Evolutionary conservation across 768 basidiomycete species (phyloP).

Genomic region (Boletus speciosus): DNA sequence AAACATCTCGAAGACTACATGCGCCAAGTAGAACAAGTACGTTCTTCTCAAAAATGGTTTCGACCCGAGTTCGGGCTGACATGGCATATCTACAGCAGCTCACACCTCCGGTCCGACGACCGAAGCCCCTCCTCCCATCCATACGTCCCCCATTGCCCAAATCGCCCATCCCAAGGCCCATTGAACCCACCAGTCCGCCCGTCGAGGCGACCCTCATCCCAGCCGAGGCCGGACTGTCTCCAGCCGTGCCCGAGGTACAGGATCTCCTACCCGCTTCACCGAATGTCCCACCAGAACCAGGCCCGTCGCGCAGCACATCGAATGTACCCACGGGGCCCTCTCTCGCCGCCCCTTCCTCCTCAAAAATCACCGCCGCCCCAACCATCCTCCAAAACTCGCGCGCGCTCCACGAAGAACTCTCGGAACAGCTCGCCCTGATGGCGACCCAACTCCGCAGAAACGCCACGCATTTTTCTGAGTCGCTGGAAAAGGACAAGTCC

Average conservation of each 20-base stretch:
- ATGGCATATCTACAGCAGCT: constrained; percentile 34
- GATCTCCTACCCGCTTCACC: constrained; percentile 41
- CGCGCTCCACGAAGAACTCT: constrained; percentile 69
- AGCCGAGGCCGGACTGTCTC: constrained; percentile 16
- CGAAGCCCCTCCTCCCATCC: constrained; percentile 49
- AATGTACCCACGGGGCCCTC: constrained; percentile 21
- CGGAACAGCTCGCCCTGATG: constrained; percentile 77
- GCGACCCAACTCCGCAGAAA: constrained; percentile 84
- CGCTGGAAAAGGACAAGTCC: constrained; percentile 70
- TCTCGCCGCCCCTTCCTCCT: constrained; percentile 32
- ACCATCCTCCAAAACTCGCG: constrained; percentile 53
- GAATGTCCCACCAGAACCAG: constrained; percentile 15
- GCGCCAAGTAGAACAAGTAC: constrained; percentile 52
- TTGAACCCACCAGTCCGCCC: constrained; percentile 5
- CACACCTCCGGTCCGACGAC: constrained; percentile 38
- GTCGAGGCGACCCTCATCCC: constrained; percentile 24
- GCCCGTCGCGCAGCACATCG: background rate
- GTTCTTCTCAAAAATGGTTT: background rate
- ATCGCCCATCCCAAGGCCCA: background rate
- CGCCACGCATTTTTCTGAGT: constrained; percentile 70
- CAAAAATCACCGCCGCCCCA: constrained; percentile 34
- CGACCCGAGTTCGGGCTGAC: background rate
- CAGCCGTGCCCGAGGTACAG: constrained; percentile 14
- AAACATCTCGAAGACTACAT: constrained; percentile 54
- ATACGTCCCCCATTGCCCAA: constrained; percentile 43